Conservation (phyloP, 1,284 basidiomycete genomes). For the Rhodotorula sp. region DNA sequence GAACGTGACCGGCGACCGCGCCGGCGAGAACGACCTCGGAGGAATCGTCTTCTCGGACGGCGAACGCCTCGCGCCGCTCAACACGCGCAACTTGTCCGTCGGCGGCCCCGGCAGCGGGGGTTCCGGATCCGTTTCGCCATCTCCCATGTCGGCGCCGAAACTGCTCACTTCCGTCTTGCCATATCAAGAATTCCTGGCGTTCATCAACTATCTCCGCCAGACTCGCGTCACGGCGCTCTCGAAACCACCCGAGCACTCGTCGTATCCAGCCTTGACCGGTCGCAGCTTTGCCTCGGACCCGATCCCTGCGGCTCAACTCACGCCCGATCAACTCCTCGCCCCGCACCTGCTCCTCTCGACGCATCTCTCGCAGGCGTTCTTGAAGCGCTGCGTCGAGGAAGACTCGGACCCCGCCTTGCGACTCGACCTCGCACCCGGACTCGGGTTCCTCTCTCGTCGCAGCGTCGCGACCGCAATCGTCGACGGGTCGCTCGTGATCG, state of each 20-base stretch:
- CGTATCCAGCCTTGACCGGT: conserved; percentile 14
- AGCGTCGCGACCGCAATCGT: conserved; percentile 83
- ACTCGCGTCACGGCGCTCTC: conserved; percentile 58
- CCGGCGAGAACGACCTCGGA: conserved; percentile 14
- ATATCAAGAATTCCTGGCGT: conserved; percentile 80
- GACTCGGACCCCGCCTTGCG: conserved; percentile 93
- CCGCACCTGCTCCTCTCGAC: conserved; percentile 52
- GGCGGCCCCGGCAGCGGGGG: neutral
- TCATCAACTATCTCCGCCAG: conserved; percentile 75
- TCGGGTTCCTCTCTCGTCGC: conserved; percentile 88
- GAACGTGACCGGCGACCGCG: conserved; percentile 7
- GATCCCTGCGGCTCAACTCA: conserved; percentile 47
- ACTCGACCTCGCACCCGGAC: conserved; percentile 85
- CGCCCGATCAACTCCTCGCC: conserved; percentile 68
- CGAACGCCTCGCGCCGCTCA: conserved; percentile 28
- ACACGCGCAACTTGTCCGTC: conserved; percentile 2
- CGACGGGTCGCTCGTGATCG: conserved; percentile 80
- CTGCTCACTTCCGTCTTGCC: conserved; percentile 55
- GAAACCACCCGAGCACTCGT: conserved; percentile 16
- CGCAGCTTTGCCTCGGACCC: conserved; percentile 27
- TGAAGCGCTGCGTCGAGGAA: conserved; percentile 75
- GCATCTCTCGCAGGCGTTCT: conserved; percentile 67
- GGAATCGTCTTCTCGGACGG: conserved; percentile 33
- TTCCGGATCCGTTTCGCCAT: neutral
- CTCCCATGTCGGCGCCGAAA: conserved; percentile 23